phyloP scores from a whole-genome alignment of 2,329 filamentous ascomycete species.

The Akanthomyces dipterigenus region DNA sequence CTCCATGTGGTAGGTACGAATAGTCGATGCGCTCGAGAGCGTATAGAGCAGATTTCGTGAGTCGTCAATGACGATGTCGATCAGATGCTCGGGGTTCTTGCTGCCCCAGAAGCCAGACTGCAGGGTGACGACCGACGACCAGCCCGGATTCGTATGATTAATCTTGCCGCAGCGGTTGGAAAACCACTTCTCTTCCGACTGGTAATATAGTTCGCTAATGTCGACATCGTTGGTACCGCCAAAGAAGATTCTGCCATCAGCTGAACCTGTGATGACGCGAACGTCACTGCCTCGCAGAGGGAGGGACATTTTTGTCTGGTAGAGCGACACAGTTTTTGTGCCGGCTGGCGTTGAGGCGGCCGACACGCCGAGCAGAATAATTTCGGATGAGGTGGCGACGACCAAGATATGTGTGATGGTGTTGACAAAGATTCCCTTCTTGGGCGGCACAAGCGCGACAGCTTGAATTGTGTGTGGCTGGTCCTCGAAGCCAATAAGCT shows the following conservation, averaged over 20 bases:
- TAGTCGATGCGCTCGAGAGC: constrained; percentile 78
- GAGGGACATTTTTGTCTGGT: constrained; percentile 81
- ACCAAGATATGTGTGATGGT: constrained; percentile 84
- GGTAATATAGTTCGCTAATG: constrained; percentile 89
- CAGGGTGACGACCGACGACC: constrained; percentile 55
- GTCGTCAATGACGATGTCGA: constrained; percentile 82
- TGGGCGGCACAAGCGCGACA: constrained; percentile 81
- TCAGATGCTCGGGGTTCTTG: constrained; percentile 55
- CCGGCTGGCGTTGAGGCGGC: constrained; percentile 62
- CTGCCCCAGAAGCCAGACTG: constrained; percentile 44
- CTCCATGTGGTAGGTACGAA: constrained; percentile 86
- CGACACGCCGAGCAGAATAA: constrained; percentile 79
- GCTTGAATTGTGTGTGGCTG: constrained; percentile 80
- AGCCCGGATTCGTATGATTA: constrained; percentile 74
- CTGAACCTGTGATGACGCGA: constrained; percentile 71
- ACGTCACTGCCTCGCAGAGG: constrained; percentile 71
- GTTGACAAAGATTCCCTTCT: constrained; percentile 77
- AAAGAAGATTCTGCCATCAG: constrained; percentile 89
- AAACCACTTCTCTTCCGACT: constrained; percentile 97
- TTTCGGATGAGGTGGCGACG: constrained; percentile 77
- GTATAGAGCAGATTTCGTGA: constrained; percentile 85
- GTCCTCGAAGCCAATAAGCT: constrained; percentile 88
- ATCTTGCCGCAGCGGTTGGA: constrained; percentile 79
- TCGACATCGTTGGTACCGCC: constrained; percentile 74
- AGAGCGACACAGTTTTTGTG: constrained; percentile 67